These are phyloP conservation scores for Fraxinus baroniana DNA, from an alignment of 305 asterid genomes.

Conservation along the genomic window DNA sequence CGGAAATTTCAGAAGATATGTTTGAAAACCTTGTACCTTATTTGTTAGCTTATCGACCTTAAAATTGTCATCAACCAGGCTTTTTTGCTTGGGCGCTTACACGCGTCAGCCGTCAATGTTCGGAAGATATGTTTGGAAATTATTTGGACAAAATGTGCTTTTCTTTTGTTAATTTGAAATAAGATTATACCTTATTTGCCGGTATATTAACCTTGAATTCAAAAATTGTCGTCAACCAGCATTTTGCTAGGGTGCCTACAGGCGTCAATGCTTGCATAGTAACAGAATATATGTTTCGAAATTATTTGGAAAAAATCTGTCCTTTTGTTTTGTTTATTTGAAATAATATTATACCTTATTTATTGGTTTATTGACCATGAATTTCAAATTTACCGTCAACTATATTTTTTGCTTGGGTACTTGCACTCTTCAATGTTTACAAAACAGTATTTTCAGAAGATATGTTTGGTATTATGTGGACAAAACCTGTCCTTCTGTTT, in stretches of 20 bases:
- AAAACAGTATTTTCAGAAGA: background rate
- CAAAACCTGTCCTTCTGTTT: background rate
- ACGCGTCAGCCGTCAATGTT: background rate
- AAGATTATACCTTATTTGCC: background rate
- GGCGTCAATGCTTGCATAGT: background rate
- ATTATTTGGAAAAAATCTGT: slow-evolving; percentile 15
- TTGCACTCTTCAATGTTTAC: background rate
- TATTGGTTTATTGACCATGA: slow-evolving; percentile 15
- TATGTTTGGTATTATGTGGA: background rate
- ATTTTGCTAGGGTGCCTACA: slow-evolving; percentile 2
- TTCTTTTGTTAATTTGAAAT: background rate
- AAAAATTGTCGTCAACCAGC: slow-evolving; percentile 10
- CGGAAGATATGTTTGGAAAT: background rate
- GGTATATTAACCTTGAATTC: background rate
- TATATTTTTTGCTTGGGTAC: background rate
- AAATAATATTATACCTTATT: slow-evolving; percentile 13
- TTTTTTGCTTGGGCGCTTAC: background rate
- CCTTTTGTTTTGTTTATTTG: slow-evolving; percentile 17
- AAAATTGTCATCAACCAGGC: background rate
- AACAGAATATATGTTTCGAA: slow-evolving; percentile 17
- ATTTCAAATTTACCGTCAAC: background rate
- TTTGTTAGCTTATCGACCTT: background rate
- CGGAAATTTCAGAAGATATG: background rate
- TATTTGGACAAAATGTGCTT: background rate
- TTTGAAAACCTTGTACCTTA: background rate